Percentiles rank a stretch among this genome's conserved stretches.
These are phyloP conservation scores for Endothia cerciana DNA, from an alignment of 2,329 filamentous ascomycete species.

Conservation along the genomic window DNA sequence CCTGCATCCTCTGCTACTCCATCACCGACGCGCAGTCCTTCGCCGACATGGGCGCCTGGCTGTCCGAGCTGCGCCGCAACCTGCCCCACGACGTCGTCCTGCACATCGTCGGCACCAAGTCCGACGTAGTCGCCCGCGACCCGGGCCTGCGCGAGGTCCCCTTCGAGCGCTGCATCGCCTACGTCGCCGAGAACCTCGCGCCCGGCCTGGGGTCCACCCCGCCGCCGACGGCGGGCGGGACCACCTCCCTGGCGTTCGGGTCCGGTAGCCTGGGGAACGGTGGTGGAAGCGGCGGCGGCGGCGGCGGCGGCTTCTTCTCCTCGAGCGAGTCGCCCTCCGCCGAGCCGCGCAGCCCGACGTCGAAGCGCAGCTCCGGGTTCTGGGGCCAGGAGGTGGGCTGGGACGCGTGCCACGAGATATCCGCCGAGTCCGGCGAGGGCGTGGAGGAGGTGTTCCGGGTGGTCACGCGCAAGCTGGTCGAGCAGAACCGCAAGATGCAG, in stretches of 20 bases:
- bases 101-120: slow-evolving; percentile 94
- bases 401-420: slow-evolving; percentile 98
- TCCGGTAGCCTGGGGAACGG: slow-evolving; percentile 26
- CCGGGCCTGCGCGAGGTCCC: slow-evolving; percentile 80
- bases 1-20: slow-evolving; percentile 91
- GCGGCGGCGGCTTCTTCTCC: slow-evolving; percentile 35
- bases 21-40: slow-evolving; percentile 88
- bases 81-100: slow-evolving; percentile 79
- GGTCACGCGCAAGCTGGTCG: slow-evolving; percentile 64
- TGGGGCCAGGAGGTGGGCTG: slow-evolving; percentile 94
- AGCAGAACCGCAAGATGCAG: slow-evolving; percentile 67
- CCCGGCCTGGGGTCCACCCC: slow-evolving; percentile 70
- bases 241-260: slow-evolving; percentile 25
- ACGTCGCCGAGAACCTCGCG: slow-evolving; percentile 88
- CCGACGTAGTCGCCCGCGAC: slow-evolving; percentile 86
- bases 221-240: slow-evolving; percentile 60
- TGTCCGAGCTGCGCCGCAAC: slow-evolving; percentile 81
- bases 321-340: slow-evolving; percentile 34
- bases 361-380: slow-evolving; percentile 73
- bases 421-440: slow-evolving; percentile 89
- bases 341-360: slow-evolving; percentile 63
- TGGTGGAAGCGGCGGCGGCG: slow-evolving; percentile 48
- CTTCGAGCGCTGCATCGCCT: slow-evolving; percentile 94
- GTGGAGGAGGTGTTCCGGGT: slow-evolving; percentile 94
- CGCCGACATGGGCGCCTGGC: slow-evolving; percentile 89